phyloP scores from a whole-genome alignment of 208 protist species.

The Crithidia expoeki region DNA sequence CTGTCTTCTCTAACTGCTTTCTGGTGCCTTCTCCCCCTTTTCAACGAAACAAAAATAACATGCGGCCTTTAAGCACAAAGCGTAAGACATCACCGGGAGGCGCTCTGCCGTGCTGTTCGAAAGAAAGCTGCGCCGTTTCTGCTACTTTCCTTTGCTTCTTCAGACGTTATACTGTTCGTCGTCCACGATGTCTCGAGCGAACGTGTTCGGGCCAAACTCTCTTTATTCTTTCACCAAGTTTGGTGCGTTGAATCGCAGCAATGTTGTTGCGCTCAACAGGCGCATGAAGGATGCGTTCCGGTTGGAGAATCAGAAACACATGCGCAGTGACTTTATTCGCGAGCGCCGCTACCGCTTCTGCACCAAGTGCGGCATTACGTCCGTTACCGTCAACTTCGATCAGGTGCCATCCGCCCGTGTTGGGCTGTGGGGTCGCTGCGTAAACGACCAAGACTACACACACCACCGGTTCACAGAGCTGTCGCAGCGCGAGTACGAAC shows the following conservation, averaged over 20 bases:
- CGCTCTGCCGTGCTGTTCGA: too few species aligned
- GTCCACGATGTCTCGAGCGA: constrained; percentile 70
- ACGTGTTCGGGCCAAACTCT: constrained; percentile 81
- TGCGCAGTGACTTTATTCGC: constrained; percentile 64
- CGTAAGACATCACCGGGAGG: too few species aligned
- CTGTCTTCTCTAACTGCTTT: too few species aligned
- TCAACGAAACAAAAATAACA: too few species aligned
- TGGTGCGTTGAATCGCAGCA: constrained; percentile 61
- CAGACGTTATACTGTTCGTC: background rate
- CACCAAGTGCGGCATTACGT: constrained; percentile 84
- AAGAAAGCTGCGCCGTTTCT: background rate
- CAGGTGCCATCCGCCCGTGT: constrained; percentile 81
- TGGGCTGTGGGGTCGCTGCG: constrained; percentile 85
- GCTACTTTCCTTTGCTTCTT: constrained; percentile 18
- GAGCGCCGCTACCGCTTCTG: constrained; percentile 87
- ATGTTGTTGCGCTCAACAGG: constrained; percentile 51
- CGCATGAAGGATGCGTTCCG: constrained; percentile 82
- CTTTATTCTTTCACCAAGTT: constrained; percentile 89
- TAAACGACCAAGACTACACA: constrained; percentile 84
- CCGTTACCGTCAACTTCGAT: constrained; percentile 87
- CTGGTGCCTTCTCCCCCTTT: too few species aligned
- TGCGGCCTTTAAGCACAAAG: too few species aligned
- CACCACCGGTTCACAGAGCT: constrained; percentile 81
- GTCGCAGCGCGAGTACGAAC: constrained; percentile 76
- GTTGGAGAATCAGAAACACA: constrained; percentile 85